Percentiles rank a stretch among this genome's conserved stretches.
These are phyloP conservation scores for Sanguinoderma infundibulare DNA, from an alignment of 1,284 basidiomycete species.

Conservation along the genomic window DNA sequence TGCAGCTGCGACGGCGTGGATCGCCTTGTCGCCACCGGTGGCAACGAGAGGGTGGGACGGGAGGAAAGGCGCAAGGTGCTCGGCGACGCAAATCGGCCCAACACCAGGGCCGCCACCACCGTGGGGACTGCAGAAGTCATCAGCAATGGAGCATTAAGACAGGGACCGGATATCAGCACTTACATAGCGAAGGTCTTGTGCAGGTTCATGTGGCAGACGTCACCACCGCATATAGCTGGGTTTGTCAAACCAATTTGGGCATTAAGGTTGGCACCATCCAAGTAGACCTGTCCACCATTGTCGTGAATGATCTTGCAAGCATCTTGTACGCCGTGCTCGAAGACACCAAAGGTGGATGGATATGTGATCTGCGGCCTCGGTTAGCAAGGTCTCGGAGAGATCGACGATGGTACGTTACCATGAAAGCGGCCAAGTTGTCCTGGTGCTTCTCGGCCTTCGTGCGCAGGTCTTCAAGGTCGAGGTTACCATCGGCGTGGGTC, in stretches of 20 bases:
- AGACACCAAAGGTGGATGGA: slow-evolving; percentile 97
- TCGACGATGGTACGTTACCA: slow-evolving; percentile 63
- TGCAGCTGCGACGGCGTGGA: slow-evolving; percentile 89
- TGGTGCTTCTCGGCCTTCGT: slow-evolving; percentile 91
- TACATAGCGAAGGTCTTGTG: slow-evolving; percentile 97
- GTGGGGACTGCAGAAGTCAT: slow-evolving; percentile 70
- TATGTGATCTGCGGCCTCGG: slow-evolving; percentile 73
- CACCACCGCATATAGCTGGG: slow-evolving; percentile 94
- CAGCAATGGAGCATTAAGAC: not conserved
- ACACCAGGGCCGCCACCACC: slow-evolving; percentile 97
- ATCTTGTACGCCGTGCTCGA: slow-evolving; percentile 90
- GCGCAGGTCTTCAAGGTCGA: slow-evolving; percentile 87
- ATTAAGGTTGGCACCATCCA: slow-evolving; percentile 97
- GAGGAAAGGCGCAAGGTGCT: slow-evolving; percentile 94
- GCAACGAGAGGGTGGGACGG: slow-evolving; percentile 87
- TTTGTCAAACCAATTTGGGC: slow-evolving; percentile 96
- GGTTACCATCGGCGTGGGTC: slow-evolving; percentile 84
- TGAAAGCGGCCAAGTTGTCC: slow-evolving; percentile 93
- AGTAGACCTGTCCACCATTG: slow-evolving; percentile 96
- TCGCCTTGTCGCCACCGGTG: slow-evolving; percentile 74
- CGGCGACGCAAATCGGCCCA: slow-evolving; percentile 93
- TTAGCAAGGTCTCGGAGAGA: not conserved
- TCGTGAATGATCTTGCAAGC: slow-evolving; percentile 95
- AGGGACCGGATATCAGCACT: slow-evolving; percentile 20
- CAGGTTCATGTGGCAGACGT: slow-evolving; percentile 97